These are phyloP conservation scores for Xylaria sp. DNA, from an alignment of 2,329 filamentous ascomycete genomes.

Conservation along the genomic window DNA sequence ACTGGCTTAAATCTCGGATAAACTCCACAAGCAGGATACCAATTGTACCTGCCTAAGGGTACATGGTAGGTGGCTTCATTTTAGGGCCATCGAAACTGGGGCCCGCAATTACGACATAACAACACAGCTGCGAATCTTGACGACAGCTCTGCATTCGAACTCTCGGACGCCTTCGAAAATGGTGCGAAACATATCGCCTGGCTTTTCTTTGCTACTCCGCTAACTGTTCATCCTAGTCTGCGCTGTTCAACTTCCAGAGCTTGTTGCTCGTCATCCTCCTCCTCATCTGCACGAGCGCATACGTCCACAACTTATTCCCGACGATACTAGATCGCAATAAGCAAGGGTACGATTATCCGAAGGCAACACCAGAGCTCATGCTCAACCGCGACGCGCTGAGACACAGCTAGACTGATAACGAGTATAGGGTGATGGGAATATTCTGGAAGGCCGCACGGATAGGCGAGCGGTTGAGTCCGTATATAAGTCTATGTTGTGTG, in stretches of 20 bases:
- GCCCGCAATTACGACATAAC: conserved; percentile 26
- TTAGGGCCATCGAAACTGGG: conserved; percentile 20
- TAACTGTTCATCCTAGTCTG: conserved; percentile 69
- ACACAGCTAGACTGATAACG: conserved; percentile 23
- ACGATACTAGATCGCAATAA: conserved; percentile 93
- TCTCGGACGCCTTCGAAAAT: conserved; percentile 13
- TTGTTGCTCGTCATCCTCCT: conserved; percentile 94
- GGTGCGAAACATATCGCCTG: conserved; percentile 14
- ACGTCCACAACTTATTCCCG: conserved; percentile 90
- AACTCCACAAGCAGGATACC: conserved; percentile 4
- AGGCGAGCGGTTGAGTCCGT: conserved; percentile 92
- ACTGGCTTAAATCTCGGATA: conserved; percentile 7
- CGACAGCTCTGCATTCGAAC: neutral
- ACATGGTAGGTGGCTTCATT: conserved; percentile 15
- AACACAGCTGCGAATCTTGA: conserved; percentile 8
- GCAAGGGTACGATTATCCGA: conserved; percentile 72
- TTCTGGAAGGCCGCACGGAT: conserved; percentile 97
- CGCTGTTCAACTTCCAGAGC: conserved; percentile 98
- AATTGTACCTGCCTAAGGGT: conserved; percentile 2
- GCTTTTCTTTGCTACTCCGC: neutral
- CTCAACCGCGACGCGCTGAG: neutral
- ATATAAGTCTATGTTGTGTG: conserved; percentile 93
- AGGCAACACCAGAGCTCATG: neutral
- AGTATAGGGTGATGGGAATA: conserved; percentile 76
- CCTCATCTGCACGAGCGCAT: conserved; percentile 94